A percentile compares a stretch with the other conserved stretches of the same genome.
phyloP scores from a whole-genome alignment of 2,329 filamentous ascomycete species.

The Byssothecium circinans region DNA sequence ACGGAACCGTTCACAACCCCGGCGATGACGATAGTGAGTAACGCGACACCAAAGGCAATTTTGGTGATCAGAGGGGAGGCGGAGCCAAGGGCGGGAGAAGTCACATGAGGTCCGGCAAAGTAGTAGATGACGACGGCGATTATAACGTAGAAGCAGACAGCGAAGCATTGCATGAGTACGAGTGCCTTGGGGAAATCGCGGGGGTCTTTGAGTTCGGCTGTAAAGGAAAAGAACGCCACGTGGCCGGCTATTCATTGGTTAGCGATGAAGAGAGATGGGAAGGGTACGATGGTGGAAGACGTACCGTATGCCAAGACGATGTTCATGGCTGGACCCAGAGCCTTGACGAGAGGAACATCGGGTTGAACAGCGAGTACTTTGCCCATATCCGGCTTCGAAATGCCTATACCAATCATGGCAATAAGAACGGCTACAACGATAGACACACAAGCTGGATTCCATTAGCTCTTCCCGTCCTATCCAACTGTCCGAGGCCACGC shows the following conservation, averaged over 20 bases:
- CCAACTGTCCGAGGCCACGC: conserved; percentile 9
- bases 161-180: conserved; percentile 60
- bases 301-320: conserved; percentile 70
- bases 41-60: conserved; percentile 67
- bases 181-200: conserved; percentile 65
- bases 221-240: conserved; percentile 69
- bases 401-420: conserved; percentile 67
- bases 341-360: conserved; percentile 24
- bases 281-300: conserved; percentile 9
- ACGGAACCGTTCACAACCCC: conserved; percentile 72
- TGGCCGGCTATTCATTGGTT: conserved; percentile 51
- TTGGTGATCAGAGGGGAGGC: conserved; percentile 60
- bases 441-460: conserved; percentile 58
- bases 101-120: conserved; percentile 63
- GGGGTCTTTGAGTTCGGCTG: conserved; percentile 65
- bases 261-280: not conserved
- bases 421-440: conserved; percentile 66
- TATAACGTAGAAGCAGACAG: conserved; percentile 65
- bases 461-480: not conserved
- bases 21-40: conserved; percentile 71
- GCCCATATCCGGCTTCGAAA: conserved; percentile 48
- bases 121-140: conserved; percentile 70
- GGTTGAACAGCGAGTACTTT: conserved; percentile 28
- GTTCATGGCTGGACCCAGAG: conserved; percentile 50
- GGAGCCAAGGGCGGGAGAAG: conserved; percentile 68